A percentile compares a stretch with the other conserved stretches of the same genome.
phyloP scores from a whole-genome alignment of 169 alveolate species.

The Plasmodium sp. region DNA sequence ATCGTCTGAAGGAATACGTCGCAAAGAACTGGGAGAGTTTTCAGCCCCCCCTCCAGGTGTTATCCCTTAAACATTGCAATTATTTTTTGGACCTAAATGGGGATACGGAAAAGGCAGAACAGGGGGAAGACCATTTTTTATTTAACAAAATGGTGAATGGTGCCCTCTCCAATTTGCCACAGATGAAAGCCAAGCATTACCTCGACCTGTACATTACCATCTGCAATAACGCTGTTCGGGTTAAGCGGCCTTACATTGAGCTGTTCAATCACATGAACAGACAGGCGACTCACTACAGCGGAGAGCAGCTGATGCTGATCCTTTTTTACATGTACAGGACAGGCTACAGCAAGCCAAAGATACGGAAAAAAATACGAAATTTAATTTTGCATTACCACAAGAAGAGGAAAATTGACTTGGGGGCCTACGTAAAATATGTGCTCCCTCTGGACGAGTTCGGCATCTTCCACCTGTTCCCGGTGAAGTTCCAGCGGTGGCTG shows the following conservation, averaged over 20 bases:
- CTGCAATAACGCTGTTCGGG: constrained; percentile 13
- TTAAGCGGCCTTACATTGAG: constrained; percentile 33
- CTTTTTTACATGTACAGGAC: constrained; percentile 74
- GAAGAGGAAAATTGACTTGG: constrained; percentile 28
- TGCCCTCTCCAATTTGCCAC: constrained; percentile 9
- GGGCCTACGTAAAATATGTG: constrained; percentile 33
- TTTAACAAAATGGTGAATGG: constrained; percentile 13
- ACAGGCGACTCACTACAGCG: constrained; percentile 5
- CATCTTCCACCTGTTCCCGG: constrained; percentile 57
- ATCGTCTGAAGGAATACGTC: constrained; percentile 43
- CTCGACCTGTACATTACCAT: constrained; percentile 36
- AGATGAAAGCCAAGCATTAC: constrained; percentile 40
- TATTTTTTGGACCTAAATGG: constrained; percentile 16
- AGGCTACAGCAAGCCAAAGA: constrained; percentile 74
- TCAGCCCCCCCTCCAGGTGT: not conserved
- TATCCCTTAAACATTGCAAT: constrained; percentile 27
- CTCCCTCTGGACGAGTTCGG: constrained; percentile 71
- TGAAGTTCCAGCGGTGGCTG: constrained; percentile 33
- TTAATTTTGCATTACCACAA: constrained; percentile 48
- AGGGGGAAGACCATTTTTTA: not conserved
- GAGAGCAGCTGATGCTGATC: constrained; percentile 43
- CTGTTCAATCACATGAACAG: constrained; percentile 64
- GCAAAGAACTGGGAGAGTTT: constrained; percentile 11
- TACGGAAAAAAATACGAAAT: constrained; percentile 63
- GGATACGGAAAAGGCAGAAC: not conserved